Evolutionary conservation across 2,329 filamentous ascomycete genomes (phyloP).

Genomic region (Exutisphaerella laricina): DNA sequence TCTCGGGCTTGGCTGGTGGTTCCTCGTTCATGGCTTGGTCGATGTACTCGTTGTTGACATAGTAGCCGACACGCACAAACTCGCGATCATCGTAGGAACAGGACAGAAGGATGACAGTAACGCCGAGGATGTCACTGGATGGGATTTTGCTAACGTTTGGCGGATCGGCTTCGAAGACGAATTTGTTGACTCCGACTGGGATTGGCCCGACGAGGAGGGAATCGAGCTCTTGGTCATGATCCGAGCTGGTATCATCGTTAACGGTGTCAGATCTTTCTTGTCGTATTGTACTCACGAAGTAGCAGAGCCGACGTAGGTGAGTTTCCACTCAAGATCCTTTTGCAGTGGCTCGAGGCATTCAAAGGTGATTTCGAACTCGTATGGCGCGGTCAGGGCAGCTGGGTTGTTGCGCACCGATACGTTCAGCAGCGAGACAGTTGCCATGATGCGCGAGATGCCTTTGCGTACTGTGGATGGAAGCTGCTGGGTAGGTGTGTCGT

Average conservation of each 20-base stretch:
- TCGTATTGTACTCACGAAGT: slow-evolving; percentile 67
- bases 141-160: slow-evolving; percentile 88
- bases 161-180: slow-evolving; percentile 91
- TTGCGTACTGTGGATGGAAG: not conserved
- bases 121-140: slow-evolving; percentile 88
- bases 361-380: slow-evolving; percentile 98
- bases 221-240: slow-evolving; percentile 98
- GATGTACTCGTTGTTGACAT: slow-evolving; percentile 99
- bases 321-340: slow-evolving; percentile 98
- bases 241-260: slow-evolving; percentile 56
- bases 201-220: slow-evolving; percentile 95
- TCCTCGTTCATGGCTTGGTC: slow-evolving; percentile 82
- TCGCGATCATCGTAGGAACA: slow-evolving; percentile 95
- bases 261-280: not conserved
- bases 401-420: slow-evolving; percentile 98
- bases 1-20: slow-evolving; percentile 83
- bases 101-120: slow-evolving; percentile 92
- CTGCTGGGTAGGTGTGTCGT: not conserved
- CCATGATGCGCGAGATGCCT: slow-evolving; percentile 78
- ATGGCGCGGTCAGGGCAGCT: slow-evolving; percentile 84
- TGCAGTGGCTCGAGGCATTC: slow-evolving; percentile 92
- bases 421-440: slow-evolving; percentile 89
- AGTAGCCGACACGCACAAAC: slow-evolving; percentile 97
- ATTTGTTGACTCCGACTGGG: slow-evolving; percentile 96
- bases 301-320: slow-evolving; percentile 97